A percentile compares a stretch with the other conserved stretches of the same genome.
phyloP scores from a whole-genome alignment of 129 eudicot genomes.

The Lonicera japonica region DNA sequence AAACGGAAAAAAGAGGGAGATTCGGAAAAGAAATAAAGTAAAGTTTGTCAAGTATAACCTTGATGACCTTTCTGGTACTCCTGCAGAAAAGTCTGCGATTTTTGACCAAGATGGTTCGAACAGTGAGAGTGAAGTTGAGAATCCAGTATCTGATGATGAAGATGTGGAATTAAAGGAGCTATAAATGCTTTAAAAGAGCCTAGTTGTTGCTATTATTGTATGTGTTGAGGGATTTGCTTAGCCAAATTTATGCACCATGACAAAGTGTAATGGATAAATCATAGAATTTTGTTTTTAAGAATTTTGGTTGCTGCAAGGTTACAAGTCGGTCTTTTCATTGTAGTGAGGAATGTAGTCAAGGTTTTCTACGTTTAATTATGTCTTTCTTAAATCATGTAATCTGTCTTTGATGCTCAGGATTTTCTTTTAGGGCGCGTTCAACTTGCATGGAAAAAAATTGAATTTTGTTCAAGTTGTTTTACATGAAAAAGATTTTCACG shows the following conservation, averaged over 20 bases:
- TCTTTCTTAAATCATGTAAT: too few relatives aligned
- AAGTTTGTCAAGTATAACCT: conserved; percentile 49
- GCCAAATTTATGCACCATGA: too few relatives aligned
- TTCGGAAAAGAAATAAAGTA: conserved; percentile 22
- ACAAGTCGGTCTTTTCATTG: neutral
- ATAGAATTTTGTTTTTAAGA: neutral
- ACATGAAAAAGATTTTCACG: neutral
- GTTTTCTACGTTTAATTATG: neutral
- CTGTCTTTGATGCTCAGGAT: too few relatives aligned
- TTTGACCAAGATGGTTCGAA: conserved; percentile 26
- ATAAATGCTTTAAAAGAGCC: conserved; percentile 4
- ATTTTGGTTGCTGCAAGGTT: neutral
- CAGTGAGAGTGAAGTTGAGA: conserved; percentile 49
- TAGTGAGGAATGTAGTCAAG: neutral
- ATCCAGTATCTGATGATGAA: conserved; percentile 50
- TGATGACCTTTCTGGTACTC: conserved; percentile 21
- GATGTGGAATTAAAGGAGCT: conserved; percentile 18
- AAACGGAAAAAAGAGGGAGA: conserved; percentile 43
- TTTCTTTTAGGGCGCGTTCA: too few relatives aligned
- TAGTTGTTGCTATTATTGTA: too few relatives aligned
- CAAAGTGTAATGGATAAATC: too few relatives aligned
- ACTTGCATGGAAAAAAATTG: too few relatives aligned
- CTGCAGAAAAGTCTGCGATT: conserved; percentile 13
- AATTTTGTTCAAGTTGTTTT: too few relatives aligned
- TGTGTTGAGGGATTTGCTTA: too few relatives aligned